Percentiles rank a stretch among this genome's conserved stretches.
Evolutionary conservation across 225 moss, liverwort and hornwort genomes (phyloP).

Genomic region (Bryum argenteum): DNA sequence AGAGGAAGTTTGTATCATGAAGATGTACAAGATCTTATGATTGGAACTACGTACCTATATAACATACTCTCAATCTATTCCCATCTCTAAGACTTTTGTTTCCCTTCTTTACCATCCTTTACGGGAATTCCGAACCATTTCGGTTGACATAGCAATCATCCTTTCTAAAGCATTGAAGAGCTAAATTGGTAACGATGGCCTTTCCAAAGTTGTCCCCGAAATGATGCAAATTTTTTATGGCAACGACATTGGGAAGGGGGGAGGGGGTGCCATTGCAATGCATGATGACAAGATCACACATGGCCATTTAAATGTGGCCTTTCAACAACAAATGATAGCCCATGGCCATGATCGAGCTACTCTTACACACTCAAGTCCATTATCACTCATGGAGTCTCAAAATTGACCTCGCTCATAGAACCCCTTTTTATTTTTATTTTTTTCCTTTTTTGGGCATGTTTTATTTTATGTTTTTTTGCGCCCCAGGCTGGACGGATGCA

Average conservation of each 20-base stretch:
- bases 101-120: too few species aligned
- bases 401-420: neutral
- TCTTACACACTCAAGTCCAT: constrained; percentile 15
- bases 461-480: neutral
- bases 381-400: neutral
- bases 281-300: constrained; percentile 23
- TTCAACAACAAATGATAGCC: constrained; percentile 34
- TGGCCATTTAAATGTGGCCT: constrained; percentile 20
- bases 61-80: too few species aligned
- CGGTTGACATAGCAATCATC: too few species aligned
- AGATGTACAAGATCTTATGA: too few species aligned
- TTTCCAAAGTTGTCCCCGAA: neutral
- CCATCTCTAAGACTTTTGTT: too few species aligned
- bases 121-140: too few species aligned
- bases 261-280: constrained; percentile 18
- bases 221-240: constrained; percentile 26
- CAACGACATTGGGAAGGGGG: constrained; percentile 15
- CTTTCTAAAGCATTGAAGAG: too few species aligned
- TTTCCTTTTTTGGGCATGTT: neutral
- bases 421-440: neutral
- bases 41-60: too few species aligned
- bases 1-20: too few species aligned
- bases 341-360: constrained; percentile 9
- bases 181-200: too few species aligned
- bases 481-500: neutral